Base-by-base conservation (phyloP, 2,329 filamentous ascomycete species). In the Aspergillus persii region DNA sequence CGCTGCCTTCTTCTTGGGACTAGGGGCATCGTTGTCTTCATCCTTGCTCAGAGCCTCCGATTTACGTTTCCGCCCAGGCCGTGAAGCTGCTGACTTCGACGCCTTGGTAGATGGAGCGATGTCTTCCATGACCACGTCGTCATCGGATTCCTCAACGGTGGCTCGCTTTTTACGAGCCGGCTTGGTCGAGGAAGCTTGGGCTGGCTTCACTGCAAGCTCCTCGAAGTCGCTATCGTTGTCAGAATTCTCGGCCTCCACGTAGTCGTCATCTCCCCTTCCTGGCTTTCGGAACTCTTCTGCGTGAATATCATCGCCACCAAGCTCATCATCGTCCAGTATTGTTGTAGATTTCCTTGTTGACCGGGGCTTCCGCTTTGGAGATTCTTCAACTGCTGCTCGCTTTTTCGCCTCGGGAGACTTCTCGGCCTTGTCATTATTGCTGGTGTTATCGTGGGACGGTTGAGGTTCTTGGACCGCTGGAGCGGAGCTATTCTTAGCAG, bases 261-360 rank as follows among this genome's bases (percentile, higher is more conserved):
- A 90, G 46, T 87, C 87, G 67, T 86, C 89, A 52, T 76, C 71
- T 11, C 84, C 82, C 71, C 87, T 91, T 58, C 83, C 86, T 49
- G 84, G 79, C 51, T 83, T 84, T 70, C 87, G 89, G 36, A 83
- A 84, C 63, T 91, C 87, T 3, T 89, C 88, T 12, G 88, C 89
- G 74, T 93, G 93, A 23, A 96, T 92, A 67, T 96, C 93, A 64
- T 92, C 89, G n/a, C 85, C 89, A 3, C 77, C 82, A 49, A 85
- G 88, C 49, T 91, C 82, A 36, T 87, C 88, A 55, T 90, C 89
- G 23, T 91, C 85, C 64, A 89, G 23, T 63, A 63, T 69, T 61
- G 59, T 57, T 58, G 61, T 74, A 71, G 70, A 73, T 66, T 75
- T 77, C 58, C 77, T 74, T 12, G 66, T 54, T 9, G 60, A 49